A percentile compares a stretch with the other conserved stretches of the same genome.
Conservation (phyloP, 2,329 filamentous ascomycete species). For the Diaporthe vaccinii region DNA sequence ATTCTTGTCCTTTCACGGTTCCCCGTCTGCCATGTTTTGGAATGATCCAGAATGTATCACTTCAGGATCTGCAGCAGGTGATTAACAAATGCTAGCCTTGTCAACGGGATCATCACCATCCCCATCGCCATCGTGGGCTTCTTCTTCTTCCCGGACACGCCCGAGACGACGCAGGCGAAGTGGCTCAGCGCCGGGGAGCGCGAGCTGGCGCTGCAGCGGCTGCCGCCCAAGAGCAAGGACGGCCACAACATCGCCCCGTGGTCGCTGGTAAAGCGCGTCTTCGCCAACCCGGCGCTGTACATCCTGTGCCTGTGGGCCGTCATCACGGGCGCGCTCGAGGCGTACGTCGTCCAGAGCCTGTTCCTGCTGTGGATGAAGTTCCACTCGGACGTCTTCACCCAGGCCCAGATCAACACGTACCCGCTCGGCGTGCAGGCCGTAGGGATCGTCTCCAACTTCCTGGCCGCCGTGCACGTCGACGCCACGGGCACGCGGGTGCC, state of each 20-base stretch:
- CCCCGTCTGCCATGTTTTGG: too few relatives aligned
- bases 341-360: slow-evolving; percentile 45
- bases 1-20: too few relatives aligned
- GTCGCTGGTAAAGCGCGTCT: slow-evolving; percentile 48
- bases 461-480: slow-evolving; percentile 53
- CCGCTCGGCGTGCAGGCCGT: slow-evolving; percentile 54
- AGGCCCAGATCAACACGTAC: slow-evolving; percentile 52
- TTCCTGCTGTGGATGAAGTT: slow-evolving; percentile 47
- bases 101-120: slow-evolving; percentile 62
- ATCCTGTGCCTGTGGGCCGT: slow-evolving; percentile 55
- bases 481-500: slow-evolving; percentile 50
- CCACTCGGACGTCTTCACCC: slow-evolving; percentile 43
- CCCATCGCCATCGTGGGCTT: slow-evolving; percentile 63
- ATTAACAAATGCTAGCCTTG: slow-evolving; percentile 39
- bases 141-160: slow-evolving; percentile 58
- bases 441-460: slow-evolving; percentile 53
- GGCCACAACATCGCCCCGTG: slow-evolving; percentile 51
- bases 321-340: slow-evolving; percentile 52
- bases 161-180: slow-evolving; percentile 54
- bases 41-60: too few relatives aligned
- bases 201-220: slow-evolving; percentile 46
- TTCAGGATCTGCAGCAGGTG: too few relatives aligned
- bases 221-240: slow-evolving; percentile 51
- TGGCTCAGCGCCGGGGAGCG: slow-evolving; percentile 51
- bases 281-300: slow-evolving; percentile 50